Evolutionary conservation across 306 rosid genomes (phyloP).

Genomic region (Acacia confusa): DNA sequence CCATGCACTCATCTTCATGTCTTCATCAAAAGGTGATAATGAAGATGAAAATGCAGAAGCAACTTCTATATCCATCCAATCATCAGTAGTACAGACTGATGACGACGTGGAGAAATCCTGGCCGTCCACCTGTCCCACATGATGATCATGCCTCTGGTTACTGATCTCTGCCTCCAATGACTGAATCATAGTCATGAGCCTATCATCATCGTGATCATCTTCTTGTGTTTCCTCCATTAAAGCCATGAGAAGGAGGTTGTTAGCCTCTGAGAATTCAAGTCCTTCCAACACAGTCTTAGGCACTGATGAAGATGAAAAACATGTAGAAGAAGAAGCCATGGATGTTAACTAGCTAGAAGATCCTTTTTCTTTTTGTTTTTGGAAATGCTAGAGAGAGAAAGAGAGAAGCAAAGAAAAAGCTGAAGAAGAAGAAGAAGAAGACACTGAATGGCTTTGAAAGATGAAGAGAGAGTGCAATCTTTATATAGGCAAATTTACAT

Average conservation of each 20-base stretch:
- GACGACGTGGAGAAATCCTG: slow-evolving; percentile 42
- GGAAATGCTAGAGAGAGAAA: neutral
- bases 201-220: slow-evolving; percentile 38
- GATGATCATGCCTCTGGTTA: neutral
- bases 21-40: slow-evolving; percentile 2
- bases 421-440: neutral
- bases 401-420: neutral
- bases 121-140: slow-evolving; percentile 24
- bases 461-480: neutral
- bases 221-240: slow-evolving; percentile 48
- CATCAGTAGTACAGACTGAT: slow-evolving; percentile 20
- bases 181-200: slow-evolving; percentile 51
- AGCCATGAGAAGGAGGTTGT: slow-evolving; percentile 44
- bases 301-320: neutral
- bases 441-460: slow-evolving; percentile 17
- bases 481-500: slow-evolving; percentile 29
- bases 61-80: slow-evolving; percentile 34
- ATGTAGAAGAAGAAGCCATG: slow-evolving; percentile 32
- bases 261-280: slow-evolving; percentile 35
- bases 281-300: slow-evolving; percentile 28
- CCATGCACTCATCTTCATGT: neutral
- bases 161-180: slow-evolving; percentile 55
- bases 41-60: neutral
- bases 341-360: neutral
- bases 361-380: neutral